These are phyloP conservation scores for Sarcomyxa edulis DNA, from an alignment of 768 basidiomycete species.

Conservation along the genomic window DNA sequence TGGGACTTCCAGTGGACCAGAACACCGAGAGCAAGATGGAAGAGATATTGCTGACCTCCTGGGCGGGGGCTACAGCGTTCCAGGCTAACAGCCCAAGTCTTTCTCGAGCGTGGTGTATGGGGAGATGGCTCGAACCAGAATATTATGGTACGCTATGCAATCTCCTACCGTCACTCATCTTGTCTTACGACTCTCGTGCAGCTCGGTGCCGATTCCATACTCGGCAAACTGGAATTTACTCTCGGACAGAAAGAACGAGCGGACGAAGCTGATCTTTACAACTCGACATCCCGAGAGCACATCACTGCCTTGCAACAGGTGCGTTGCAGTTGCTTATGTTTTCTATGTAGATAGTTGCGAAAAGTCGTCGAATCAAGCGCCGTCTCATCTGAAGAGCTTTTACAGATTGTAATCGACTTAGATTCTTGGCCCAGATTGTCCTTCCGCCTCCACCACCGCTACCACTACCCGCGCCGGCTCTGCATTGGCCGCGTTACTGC, in stretches of 20 bases:
- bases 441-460: conserved; percentile 31
- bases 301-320: conserved; percentile 80
- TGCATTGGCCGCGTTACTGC: no score
- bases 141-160: no score
- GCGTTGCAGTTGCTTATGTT: conserved; percentile 16
- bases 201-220: conserved; percentile 34
- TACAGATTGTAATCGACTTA: conserved; percentile 72
- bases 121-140: conserved; percentile 40
- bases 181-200: conserved; percentile 7
- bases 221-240: conserved; percentile 78
- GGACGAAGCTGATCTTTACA: conserved; percentile 68
- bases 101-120: conserved; percentile 85
- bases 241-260: conserved; percentile 76
- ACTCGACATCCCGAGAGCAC: conserved; percentile 62
- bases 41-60: conserved; percentile 79
- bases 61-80: conserved; percentile 91
- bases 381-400: conserved; percentile 77
- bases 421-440: conserved; percentile 48
- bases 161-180: no score
- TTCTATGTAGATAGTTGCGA: conserved; percentile 46
- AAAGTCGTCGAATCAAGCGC: conserved; percentile 70
- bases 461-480: conserved; percentile 13
- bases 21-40: conserved; percentile 85
- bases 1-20: conserved; percentile 83
- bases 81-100: conserved; percentile 69